Base-by-base conservation (phyloP, 2,329 filamentous ascomycete genomes). In the Mycosphaerelloides madeirae region DNA sequence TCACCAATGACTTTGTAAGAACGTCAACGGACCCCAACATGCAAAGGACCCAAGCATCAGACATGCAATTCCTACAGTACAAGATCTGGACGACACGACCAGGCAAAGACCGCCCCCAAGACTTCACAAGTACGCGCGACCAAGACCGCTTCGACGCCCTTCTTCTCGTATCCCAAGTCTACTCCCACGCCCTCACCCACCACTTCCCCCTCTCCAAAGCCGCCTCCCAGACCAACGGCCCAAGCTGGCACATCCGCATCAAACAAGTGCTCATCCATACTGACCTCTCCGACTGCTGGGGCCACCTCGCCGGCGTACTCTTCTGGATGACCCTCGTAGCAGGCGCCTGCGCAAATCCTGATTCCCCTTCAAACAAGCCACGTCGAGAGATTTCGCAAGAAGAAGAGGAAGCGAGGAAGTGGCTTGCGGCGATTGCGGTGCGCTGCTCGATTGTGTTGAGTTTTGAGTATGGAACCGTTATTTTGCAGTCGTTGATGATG, bases 291-390 rank as follows among this genome's bases (percentile, higher is more conserved):
- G 54, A 61, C 18, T 61, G 57, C 48, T 65, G 62, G 64, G 54
- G 54, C n/a, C 50, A 56, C 22, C 51, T 65, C 41, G 53, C 58
- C 2, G 64, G 64, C 11, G 57, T 65, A 3, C 51, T 66, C 3
- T 59, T 63, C 41, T 65, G 58, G 54, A 52, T 60, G 14, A 44
- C 55, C 1, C 43, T 64, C 11, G 53, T 65, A 8, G 61, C 57
- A 19, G 55, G 56, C n/a, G 57, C 60, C 5, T 58, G 62, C 7
- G 57, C 56, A 18, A 57, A 58, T 36, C 48, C 56, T 16, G 41
- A 48, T 13, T 36, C 46, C 5, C 36, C 36, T 7, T 43, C 37
- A 16, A 19, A 43, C 18, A 42, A 44, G 14, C 25, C 42, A 12
- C 38, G 39, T n/a, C 22, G 20, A n/a, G 43, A 48, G 18, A n/a